Evolutionary conservation across 345 rosid species (phyloP).

Genomic region (Diplotaxis tenuifolia): DNA sequence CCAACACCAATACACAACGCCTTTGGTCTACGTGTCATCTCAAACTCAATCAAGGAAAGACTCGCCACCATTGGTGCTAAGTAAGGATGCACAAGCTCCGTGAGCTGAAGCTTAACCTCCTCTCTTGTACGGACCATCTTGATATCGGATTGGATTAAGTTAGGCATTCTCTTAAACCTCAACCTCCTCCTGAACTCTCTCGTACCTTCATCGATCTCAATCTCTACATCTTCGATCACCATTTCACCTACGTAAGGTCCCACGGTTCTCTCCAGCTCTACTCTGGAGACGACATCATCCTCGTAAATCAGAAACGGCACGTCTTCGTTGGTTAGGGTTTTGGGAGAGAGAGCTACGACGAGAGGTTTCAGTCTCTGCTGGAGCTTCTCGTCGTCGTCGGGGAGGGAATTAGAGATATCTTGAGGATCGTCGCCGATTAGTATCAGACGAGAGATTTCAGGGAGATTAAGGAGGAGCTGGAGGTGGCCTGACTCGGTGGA

Average conservation of each 20-base stretch:
- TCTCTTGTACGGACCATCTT: slow-evolving; percentile 38
- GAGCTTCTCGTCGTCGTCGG: slow-evolving; percentile 22
- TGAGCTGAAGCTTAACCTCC: slow-evolving; percentile 44
- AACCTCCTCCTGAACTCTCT: slow-evolving; percentile 75
- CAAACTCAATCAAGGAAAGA: slow-evolving; percentile 44
- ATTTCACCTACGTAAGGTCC: slow-evolving; percentile 71
- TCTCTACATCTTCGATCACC: slow-evolving; percentile 77
- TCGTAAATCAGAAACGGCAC: slow-evolving; percentile 58
- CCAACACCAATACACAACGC: slow-evolving; percentile 83
- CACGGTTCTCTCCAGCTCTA: slow-evolving; percentile 46
- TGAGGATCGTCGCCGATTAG: slow-evolving; percentile 49
- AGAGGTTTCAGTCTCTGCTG: slow-evolving; percentile 47
- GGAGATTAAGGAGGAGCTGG: slow-evolving; percentile 64
- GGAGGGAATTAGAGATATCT: slow-evolving; percentile 16
- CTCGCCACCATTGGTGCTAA: slow-evolving; percentile 77
- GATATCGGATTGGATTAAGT: slow-evolving; percentile 64
- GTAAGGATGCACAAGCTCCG: slow-evolving; percentile 69
- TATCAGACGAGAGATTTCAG: slow-evolving; percentile 60
- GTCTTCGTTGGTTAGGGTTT: slow-evolving; percentile 32
- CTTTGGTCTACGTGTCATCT: slow-evolving; percentile 42
- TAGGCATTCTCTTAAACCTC: slow-evolving; percentile 90
- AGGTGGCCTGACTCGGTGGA: slow-evolving; percentile 85
- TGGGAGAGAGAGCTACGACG: slow-evolving; percentile 52
- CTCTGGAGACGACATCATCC: slow-evolving; percentile 51
- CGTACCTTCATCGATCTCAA: slow-evolving; percentile 20